Conservation (phyloP, 345 rosid species). For the Laguncularia racemosa region DNA sequence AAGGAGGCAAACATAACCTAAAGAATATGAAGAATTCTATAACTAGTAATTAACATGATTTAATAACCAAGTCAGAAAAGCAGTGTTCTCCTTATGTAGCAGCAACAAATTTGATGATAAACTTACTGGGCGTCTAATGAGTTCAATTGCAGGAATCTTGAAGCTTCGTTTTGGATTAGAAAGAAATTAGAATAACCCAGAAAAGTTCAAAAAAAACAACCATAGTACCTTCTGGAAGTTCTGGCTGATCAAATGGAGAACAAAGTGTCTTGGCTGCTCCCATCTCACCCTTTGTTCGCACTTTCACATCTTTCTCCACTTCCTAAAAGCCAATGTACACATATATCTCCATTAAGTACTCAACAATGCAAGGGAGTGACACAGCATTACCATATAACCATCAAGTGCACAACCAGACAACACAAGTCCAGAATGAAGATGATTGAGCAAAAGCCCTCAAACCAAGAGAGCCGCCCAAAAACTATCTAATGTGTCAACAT, state of each 20-base stretch:
- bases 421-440: background rate
- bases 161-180: background rate
- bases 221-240: constrained; percentile 56
- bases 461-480: background rate
- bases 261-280: constrained; percentile 96
- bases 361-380: background rate
- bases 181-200: background rate
- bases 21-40: no score
- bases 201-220: background rate
- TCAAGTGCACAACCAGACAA: background rate
- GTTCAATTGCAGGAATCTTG: background rate
- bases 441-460: background rate
- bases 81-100: no score
- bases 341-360: background rate
- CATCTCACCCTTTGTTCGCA: constrained; percentile 78
- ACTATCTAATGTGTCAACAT: constrained; percentile 3
- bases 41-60: no score
- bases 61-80: no score
- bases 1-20: no score
- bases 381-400: background rate
- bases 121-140: no score
- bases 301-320: constrained; percentile 88
- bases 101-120: no score
- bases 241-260: constrained; percentile 92
- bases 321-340: constrained; percentile 31